Percentiles rank a stretch among this genome's conserved stretches.
phyloP scores from a whole-genome alignment of 169 alveolate genomes.

The Perkinsus marinus region DNA sequence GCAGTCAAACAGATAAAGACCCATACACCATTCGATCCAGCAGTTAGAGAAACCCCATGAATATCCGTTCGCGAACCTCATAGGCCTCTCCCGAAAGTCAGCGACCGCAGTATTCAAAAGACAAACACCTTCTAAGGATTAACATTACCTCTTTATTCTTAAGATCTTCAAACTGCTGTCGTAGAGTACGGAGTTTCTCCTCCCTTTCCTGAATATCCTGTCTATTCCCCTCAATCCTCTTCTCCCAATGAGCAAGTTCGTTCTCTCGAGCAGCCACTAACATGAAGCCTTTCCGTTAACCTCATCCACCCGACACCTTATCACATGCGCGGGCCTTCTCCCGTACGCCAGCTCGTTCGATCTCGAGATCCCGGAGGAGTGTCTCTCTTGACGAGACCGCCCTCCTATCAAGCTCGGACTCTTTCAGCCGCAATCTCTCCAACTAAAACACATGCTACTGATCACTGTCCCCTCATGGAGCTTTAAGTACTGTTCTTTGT shows the following conservation, averaged over 20 bases:
- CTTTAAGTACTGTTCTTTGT: background rate
- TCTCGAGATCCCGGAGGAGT: background rate
- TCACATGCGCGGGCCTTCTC: background rate
- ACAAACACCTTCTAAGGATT: no score
- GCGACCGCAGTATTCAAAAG: no score
- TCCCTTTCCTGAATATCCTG: background rate
- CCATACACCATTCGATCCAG: background rate
- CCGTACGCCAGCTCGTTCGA: background rate
- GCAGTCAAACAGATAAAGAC: background rate
- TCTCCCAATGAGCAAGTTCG: background rate
- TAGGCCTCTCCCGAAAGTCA: no score
- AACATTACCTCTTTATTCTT: background rate
- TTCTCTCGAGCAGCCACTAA: background rate
- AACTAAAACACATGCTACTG: background rate
- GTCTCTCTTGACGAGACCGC: background rate
- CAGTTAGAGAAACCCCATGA: no score
- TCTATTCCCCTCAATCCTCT: background rate
- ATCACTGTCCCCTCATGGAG: background rate
- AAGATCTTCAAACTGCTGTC: background rate
- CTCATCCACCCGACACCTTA: background rate
- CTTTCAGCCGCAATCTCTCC: background rate
- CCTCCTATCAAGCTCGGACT: background rate
- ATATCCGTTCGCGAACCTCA: no score
- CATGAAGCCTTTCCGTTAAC: background rate
- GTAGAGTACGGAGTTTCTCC: background rate